These are phyloP conservation scores for Xylaria curta DNA, from an alignment of 495 filamentous ascomycete species.

Conservation along the genomic window DNA sequence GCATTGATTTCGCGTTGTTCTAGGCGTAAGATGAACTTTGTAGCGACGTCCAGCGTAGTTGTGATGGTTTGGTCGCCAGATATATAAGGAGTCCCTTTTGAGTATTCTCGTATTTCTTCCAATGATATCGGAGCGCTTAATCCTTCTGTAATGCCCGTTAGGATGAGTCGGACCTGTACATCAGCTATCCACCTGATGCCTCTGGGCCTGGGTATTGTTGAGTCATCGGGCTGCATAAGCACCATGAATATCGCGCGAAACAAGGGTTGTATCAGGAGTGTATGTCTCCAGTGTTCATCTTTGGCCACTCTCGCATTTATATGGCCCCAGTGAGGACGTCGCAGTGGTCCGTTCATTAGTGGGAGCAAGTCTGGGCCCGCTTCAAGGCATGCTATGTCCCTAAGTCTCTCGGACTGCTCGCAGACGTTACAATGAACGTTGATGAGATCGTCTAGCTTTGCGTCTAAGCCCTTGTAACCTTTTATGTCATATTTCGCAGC, in stretches of 20 bases:
- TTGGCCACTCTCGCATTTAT: background rate
- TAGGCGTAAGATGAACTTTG: constrained; percentile 5
- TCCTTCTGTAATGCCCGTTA: constrained; percentile 11
- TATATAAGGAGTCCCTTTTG: background rate
- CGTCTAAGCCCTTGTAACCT: background rate
- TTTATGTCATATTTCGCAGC: background rate
- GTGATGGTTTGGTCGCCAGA: background rate
- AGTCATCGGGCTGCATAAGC: background rate
- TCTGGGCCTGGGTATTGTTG: background rate
- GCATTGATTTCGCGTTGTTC: constrained; percentile 5
- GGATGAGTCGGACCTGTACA: background rate
- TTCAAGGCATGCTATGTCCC: constrained; percentile 2
- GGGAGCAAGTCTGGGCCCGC: background rate
- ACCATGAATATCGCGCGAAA: constrained; percentile 2
- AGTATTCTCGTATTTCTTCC: constrained; percentile 8
- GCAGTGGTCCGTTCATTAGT: background rate
- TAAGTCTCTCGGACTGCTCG: constrained; percentile 2
- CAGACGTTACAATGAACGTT: background rate
- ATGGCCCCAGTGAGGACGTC: background rate
- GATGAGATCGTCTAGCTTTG: constrained; percentile 2
- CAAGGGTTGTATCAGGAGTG: background rate
- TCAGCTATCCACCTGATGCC: background rate
- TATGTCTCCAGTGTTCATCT: background rate
- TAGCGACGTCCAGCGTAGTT: background rate
- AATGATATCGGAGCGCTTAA: constrained; percentile 7